Evolutionary conservation across 169 alveolate genomes (phyloP), one percentile per base, ranked within the genome.

Genomic region (Plasmodium fragile): DNA sequence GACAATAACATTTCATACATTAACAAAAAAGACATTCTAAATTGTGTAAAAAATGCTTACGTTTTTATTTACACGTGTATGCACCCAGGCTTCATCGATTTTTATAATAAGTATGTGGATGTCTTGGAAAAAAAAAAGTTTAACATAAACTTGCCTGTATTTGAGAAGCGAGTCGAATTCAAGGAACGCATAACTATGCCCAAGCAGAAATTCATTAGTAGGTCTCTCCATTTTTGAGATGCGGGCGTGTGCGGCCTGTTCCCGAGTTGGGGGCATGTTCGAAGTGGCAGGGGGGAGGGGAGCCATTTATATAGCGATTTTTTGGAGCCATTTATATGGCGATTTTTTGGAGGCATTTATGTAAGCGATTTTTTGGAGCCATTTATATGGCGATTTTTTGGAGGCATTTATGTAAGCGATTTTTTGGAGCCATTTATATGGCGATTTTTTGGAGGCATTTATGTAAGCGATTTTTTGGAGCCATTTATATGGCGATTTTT

Each of bases 171-270:
- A 6, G 87, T 85, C 39, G 87, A 85, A 85, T 85, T 85, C 55
- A 85, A 69, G 69, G 93, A 85, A n/a, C 52, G 93, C 25, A 85
- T 85, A 72, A 85, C 93, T 8, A 85, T 85, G 93, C 85, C 93
- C 28, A 85, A 85, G 79, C 43, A 85, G 59, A 85, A 45, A 18
- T 85, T 85, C 55, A 85, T 85, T 28, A 85, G 79, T 53, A 73
- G 49, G 65, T 85, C 93, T 6, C 36, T 83, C 5, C 55, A 32
- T n/a, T 55, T 71, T 52, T 45, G 34, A 77, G 53, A 30, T 7
- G 2, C n/a, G 0, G 8, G 0, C 55, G n/a, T 75, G 11, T 75
- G 8, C n/a, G 32, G 16, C 39, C 28, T 32, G n/a, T 75, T 5
- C 55, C 49, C 49, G 8, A 75, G 25, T 36, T 16, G 75, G 73